Percentiles rank a stretch among this genome's conserved stretches.
phyloP scores from a whole-genome alignment of 371 early-diverging fungal species.

The Actinomortierella wolfii region DNA sequence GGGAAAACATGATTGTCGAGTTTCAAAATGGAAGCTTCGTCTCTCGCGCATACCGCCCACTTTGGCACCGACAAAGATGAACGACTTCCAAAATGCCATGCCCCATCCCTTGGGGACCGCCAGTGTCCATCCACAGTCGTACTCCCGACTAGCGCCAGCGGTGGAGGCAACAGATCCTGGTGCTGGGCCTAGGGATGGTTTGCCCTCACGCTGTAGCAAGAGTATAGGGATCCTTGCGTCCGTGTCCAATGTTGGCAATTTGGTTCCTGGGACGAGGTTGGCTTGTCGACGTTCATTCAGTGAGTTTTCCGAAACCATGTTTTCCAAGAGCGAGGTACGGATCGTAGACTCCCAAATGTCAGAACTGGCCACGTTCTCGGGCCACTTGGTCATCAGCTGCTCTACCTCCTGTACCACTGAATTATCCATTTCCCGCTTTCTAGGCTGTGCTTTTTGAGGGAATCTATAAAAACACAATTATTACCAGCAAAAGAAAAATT shows the following conservation, averaged over 20 bases:
- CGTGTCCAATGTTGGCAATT: constrained; percentile 51
- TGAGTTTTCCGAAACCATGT: constrained; percentile 61
- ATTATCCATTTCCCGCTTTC: constrained; percentile 45
- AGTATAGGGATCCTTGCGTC: constrained; percentile 81
- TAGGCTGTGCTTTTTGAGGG: constrained; percentile 71
- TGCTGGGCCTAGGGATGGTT: constrained; percentile 21
- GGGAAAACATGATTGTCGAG: constrained; percentile 59
- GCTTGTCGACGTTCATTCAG: constrained; percentile 72
- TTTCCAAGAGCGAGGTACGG: constrained; percentile 48
- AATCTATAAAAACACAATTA: constrained; percentile 54
- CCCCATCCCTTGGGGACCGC: constrained; percentile 85
- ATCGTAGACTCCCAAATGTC: constrained; percentile 64
- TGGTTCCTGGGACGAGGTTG: constrained; percentile 74
- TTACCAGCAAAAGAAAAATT: constrained; percentile 8
- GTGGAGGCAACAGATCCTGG: constrained; percentile 8
- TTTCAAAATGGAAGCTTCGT: constrained; percentile 61
- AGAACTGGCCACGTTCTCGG: constrained; percentile 55
- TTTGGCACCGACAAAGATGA: constrained; percentile 89
- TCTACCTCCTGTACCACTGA: constrained; percentile 28
- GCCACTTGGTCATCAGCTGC: constrained; percentile 61
- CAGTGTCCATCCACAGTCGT: constrained; percentile 80
- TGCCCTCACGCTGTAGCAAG: constrained; percentile 73
- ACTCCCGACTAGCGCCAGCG: constrained; percentile 48
- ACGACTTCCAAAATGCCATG: constrained; percentile 85
- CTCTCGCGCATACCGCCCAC: constrained; percentile 70